Evolutionary conservation across 192 early-diverging fungal species (phyloP).

Genomic region (Gaertneriomyces semiglobifer): DNA sequence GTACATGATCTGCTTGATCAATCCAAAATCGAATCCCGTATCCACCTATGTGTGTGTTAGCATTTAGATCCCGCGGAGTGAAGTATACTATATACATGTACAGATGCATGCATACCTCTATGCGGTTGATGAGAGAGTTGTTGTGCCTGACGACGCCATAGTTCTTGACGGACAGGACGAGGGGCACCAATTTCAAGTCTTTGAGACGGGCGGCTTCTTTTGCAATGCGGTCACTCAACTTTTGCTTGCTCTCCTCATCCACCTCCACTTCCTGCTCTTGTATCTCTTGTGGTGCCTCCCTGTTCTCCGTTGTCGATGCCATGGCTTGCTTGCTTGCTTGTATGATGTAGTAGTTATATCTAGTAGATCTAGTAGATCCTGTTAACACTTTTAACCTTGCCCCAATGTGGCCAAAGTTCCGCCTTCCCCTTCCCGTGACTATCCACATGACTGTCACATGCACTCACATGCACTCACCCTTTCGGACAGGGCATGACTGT

Average conservation of each 20-base stretch:
- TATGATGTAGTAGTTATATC: no score
- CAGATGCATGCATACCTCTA: constrained; percentile 18
- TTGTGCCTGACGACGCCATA: constrained; percentile 21
- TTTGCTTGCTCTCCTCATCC: neutral
- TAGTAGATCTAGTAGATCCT: no score
- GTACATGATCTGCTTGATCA: constrained; percentile 46
- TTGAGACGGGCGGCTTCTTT: constrained; percentile 7
- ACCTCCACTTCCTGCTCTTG: neutral
- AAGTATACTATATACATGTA: neutral
- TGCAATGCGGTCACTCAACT: neutral
- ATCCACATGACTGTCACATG: no score
- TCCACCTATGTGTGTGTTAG: constrained; percentile 3
- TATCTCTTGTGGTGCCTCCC: neutral
- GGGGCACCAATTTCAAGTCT: neutral
- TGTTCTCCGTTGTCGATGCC: no score
- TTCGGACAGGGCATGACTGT: no score
- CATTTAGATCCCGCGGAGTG: neutral
- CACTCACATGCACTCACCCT: no score
- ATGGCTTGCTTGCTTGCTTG: no score
- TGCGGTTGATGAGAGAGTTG: constrained; percentile 16
- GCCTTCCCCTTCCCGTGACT: no score
- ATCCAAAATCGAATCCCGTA: constrained; percentile 24
- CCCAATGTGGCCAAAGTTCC: no score
- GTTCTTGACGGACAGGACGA: constrained; percentile 19
- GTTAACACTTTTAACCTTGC: no score